Percentiles rank a stretch among this genome's conserved stretches.
Conservation (phyloP, 306 rosid genomes). For the Cyclanthera cordifolia region DNA sequence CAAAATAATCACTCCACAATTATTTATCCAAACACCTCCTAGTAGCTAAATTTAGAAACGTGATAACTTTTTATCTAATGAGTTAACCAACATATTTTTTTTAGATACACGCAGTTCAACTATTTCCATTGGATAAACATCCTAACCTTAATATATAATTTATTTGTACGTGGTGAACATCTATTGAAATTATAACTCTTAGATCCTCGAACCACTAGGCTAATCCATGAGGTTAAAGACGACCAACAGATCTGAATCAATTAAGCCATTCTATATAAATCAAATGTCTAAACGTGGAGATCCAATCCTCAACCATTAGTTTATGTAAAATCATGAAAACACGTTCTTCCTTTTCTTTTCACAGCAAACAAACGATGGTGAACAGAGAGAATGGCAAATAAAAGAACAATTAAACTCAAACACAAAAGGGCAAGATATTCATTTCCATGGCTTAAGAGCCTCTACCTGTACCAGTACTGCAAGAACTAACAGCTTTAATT, state of each 20-base stretch:
- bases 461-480: constrained; percentile 41
- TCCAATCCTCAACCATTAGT: background rate
- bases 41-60: too few relatives aligned
- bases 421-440: background rate
- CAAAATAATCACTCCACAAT: too few relatives aligned
- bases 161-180: too few relatives aligned
- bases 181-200: too few relatives aligned
- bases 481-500: constrained; percentile 39
- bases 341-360: background rate
- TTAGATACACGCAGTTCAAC: too few relatives aligned
- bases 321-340: background rate
- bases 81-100: background rate
- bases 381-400: background rate
- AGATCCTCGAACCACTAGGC: too few relatives aligned
- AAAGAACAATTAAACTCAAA: background rate
- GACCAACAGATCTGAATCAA: constrained; percentile 6
- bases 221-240: background rate
- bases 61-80: too few relatives aligned
- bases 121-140: too few relatives aligned
- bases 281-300: background rate
- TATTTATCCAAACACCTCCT: too few relatives aligned
- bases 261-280: background rate
- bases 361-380: background rate
- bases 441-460: background rate
- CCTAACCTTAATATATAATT: too few relatives aligned